Conservation (phyloP, 2,329 filamentous ascomycete genomes). For the Fusarium azukiicola region DNA sequence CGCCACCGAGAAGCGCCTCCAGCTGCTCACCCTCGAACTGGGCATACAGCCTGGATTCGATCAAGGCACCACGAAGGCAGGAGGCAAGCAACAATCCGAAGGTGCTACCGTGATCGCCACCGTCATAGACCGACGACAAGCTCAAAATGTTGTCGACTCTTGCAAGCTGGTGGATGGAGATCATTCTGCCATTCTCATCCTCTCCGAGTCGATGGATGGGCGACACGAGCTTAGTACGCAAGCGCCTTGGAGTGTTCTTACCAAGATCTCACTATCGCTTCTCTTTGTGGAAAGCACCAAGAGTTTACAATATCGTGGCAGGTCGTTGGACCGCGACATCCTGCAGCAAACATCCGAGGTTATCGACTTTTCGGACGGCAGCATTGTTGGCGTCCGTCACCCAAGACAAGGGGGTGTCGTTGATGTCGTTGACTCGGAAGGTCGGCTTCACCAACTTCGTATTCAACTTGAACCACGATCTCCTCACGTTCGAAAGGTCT, state of each 20-base stretch:
- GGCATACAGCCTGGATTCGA: conserved; percentile 66
- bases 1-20: conserved; percentile 82
- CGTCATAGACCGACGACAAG: conserved; percentile 75
- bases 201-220: conserved; percentile 83
- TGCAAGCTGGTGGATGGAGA: conserved; percentile 85
- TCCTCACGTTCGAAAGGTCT: conserved; percentile 78
- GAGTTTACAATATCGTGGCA: conserved; percentile 77
- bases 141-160: conserved; percentile 85
- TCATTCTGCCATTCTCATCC: conserved; percentile 84
- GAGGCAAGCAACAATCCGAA: conserved; percentile 46
- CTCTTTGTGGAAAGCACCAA: conserved; percentile 80
- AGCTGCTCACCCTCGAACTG: conserved; percentile 82
- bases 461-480: conserved; percentile 84
- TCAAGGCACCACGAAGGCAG: conserved; percentile 47
- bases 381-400: conserved; percentile 77
- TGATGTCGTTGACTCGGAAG: conserved; percentile 83
- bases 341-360: conserved; percentile 69
- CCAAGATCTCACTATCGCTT: conserved; percentile 82
- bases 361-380: conserved; percentile 69
- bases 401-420: conserved; percentile 79
- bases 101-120: conserved; percentile 55
- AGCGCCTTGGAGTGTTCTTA: conserved; percentile 86
- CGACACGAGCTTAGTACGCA: conserved; percentile 85
- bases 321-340: conserved; percentile 74
- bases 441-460: conserved; percentile 82